Evolutionary conservation across 2,329 filamentous ascomycete species (phyloP).

Genomic region (Cladophialophora immunda): DNA sequence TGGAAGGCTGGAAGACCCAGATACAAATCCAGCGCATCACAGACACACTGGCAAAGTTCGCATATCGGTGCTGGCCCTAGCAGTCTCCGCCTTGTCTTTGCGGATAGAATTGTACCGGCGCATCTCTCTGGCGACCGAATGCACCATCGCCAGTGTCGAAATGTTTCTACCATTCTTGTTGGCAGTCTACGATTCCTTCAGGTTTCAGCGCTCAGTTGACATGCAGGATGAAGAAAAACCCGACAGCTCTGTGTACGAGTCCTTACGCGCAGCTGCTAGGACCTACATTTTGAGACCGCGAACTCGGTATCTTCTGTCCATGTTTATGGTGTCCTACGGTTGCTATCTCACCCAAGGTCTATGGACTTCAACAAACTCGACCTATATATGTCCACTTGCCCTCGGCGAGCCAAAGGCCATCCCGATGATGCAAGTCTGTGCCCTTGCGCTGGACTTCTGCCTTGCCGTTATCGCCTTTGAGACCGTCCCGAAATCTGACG

Average conservation of each 20-base stretch:
- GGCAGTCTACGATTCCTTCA: slow-evolving; percentile 52
- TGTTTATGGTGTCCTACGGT: slow-evolving; percentile 50
- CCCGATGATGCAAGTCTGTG: slow-evolving; percentile 49
- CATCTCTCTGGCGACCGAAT: slow-evolving; percentile 54
- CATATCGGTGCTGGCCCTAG: slow-evolving; percentile 33
- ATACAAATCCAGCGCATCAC: slow-evolving; percentile 7
- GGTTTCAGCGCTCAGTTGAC: slow-evolving; percentile 43
- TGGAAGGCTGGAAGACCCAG: slow-evolving; percentile 20
- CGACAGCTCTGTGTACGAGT: slow-evolving; percentile 33
- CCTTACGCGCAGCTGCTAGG: slow-evolving; percentile 37
- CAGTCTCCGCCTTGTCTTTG: slow-evolving; percentile 42
- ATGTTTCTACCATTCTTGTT: slow-evolving; percentile 51
- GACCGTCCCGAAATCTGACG: slow-evolving; percentile 25
- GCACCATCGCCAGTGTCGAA: slow-evolving; percentile 44
- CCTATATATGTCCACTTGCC: slow-evolving; percentile 59
- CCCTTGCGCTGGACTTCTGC: slow-evolving; percentile 52
- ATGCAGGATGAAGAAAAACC: slow-evolving; percentile 37
- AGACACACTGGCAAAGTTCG: slow-evolving; percentile 30
- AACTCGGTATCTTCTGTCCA: slow-evolving; percentile 50
- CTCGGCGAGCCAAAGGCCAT: slow-evolving; percentile 47
- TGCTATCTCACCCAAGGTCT: slow-evolving; percentile 49
- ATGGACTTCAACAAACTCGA: slow-evolving; percentile 51
- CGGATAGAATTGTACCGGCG: slow-evolving; percentile 53
- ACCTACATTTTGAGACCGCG: slow-evolving; percentile 45
- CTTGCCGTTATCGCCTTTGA: slow-evolving; percentile 47